These are phyloP conservation scores for Echinochloa phyllopogon DNA, from an alignment of 176 grass and related monocot genomes.

Conservation along the genomic window DNA sequence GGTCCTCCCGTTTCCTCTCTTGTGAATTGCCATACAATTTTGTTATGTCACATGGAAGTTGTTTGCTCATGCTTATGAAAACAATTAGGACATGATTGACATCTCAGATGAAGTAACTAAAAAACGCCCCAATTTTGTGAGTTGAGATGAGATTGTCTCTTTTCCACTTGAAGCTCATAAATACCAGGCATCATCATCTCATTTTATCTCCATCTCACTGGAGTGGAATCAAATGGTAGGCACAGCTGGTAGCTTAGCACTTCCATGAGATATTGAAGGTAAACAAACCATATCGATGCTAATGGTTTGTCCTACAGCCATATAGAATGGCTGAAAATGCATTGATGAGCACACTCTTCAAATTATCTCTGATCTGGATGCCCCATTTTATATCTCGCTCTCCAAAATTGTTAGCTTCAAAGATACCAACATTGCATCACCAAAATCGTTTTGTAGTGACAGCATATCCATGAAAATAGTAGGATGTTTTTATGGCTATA, in stretches of 20 bases:
- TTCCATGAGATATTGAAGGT: neutral
- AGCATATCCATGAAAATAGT: neutral
- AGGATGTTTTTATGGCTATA: neutral
- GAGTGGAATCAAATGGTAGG: no score
- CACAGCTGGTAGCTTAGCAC: neutral
- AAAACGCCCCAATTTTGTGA: no score
- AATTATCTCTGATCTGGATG: no score
- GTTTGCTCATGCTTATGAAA: no score
- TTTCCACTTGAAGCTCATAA: neutral
- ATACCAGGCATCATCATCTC: no score
- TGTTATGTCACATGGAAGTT: no score
- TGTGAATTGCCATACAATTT: no score
- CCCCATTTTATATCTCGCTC: neutral
- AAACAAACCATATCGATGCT: neutral
- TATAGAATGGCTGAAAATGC: fast-evolving
- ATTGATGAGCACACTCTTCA: neutral
- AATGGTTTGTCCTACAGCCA: neutral
- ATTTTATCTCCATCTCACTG: neutral
- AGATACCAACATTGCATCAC: neutral
- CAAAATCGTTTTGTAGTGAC: neutral
- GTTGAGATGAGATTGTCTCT: no score
- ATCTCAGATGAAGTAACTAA: no score
- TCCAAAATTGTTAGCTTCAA: constrained; percentile 2
- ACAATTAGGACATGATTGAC: no score
- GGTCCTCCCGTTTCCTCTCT: no score